phyloP scores from a whole-genome alignment of 2,329 filamentous ascomycete species.

The Aureobasidium musti region DNA sequence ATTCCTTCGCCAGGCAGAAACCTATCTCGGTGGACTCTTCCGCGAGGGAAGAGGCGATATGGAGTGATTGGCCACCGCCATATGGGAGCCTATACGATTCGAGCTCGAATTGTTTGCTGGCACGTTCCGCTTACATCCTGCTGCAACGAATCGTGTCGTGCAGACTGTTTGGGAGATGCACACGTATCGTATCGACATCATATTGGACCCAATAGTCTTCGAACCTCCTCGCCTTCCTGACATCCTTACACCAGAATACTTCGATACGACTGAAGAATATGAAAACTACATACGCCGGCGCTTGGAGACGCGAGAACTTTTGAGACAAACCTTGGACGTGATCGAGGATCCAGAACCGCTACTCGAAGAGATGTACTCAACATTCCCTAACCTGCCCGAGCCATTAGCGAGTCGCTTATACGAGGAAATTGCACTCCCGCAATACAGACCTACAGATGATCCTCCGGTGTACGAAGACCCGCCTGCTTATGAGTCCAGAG shows the following conservation, averaged over 20 bases:
- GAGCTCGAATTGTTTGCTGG: not conserved
- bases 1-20: not conserved
- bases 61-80: not conserved
- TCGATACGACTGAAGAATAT: not conserved
- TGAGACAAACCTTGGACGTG: not conserved
- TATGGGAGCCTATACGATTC: not conserved
- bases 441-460: not conserved
- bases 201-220: no score
- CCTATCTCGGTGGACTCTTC: not conserved
- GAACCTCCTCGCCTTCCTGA: no score
- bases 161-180: not conserved
- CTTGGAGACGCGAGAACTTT: not conserved
- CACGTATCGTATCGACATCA: not conserved
- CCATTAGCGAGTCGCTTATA: not conserved
- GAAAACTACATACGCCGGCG: not conserved
- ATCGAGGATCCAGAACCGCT: not conserved
- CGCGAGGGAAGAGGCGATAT: not conserved
- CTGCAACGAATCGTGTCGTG: not conserved
- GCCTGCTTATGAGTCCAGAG: not conserved
- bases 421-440: not conserved
- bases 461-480: not conserved
- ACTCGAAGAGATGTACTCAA: not conserved
- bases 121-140: not conserved
- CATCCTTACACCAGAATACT: not conserved
- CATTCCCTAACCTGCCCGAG: not conserved